phyloP scores from a whole-genome alignment of 2,329 filamentous ascomycete species.

The Podosphaera fusca region DNA sequence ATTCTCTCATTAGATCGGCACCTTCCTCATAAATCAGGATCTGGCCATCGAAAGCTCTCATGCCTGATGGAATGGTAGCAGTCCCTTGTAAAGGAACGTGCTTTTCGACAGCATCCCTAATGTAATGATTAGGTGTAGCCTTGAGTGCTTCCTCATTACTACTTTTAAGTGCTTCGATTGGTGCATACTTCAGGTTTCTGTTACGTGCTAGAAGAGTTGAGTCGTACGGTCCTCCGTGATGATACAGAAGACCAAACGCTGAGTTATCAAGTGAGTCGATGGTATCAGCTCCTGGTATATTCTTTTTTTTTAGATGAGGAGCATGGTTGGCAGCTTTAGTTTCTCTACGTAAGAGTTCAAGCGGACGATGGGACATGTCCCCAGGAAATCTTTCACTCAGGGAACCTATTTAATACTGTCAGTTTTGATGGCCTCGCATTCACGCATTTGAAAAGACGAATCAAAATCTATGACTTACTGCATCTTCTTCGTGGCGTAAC shows the following conservation, averaged over 20 bases:
- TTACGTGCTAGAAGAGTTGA: conserved; percentile 59
- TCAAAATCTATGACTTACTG: conserved; percentile 10
- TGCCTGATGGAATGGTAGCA: conserved; percentile 52
- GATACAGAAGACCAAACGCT: conserved; percentile 41
- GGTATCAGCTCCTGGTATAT: conserved; percentile 45
- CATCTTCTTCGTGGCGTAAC: conserved; percentile 17
- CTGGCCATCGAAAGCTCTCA: conserved; percentile 41
- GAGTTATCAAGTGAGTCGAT: conserved; percentile 60
- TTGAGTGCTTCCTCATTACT: conserved; percentile 55
- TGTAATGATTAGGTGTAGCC: conserved; percentile 59
- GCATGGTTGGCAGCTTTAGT: conserved; percentile 40
- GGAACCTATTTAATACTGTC: conserved; percentile 17
- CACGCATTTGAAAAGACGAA: neutral
- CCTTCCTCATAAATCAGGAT: conserved; percentile 64
- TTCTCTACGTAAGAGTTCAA: conserved; percentile 42
- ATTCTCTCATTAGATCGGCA: conserved; percentile 62
- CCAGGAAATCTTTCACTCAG: conserved; percentile 36
- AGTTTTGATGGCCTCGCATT: neutral
- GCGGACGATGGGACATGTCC: conserved; percentile 39
- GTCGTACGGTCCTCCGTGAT: conserved; percentile 82
- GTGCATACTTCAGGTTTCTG: conserved; percentile 34
- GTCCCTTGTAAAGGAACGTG: conserved; percentile 67
- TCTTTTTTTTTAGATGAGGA: conserved; percentile 40
- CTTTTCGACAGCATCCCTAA: conserved; percentile 46
- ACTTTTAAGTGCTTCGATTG: conserved; percentile 50